Conservation (phyloP, 2,329 filamentous ascomycete genomes). For the Sporothrix dimorphospora region DNA sequence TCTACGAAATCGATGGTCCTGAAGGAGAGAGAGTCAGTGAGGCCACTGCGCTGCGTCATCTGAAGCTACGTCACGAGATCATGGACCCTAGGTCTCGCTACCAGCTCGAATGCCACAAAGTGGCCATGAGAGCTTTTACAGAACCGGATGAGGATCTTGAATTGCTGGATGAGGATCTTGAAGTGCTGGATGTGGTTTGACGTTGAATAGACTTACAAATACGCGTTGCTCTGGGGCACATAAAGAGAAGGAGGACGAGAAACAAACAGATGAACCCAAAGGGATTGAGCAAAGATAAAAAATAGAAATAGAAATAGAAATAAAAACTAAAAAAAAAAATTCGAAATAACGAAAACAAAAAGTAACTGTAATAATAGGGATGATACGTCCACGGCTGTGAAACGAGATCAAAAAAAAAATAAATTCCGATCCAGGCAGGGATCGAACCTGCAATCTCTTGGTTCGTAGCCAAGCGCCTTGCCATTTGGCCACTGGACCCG, state of each 20-base stretch:
- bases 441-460: constrained; percentile 46
- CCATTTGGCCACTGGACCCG: constrained; percentile 40
- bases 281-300: neutral
- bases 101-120: neutral
- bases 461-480: constrained; percentile 46
- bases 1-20: neutral
- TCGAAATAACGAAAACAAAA: no score
- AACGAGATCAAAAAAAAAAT: neutral
- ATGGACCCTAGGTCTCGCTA: neutral
- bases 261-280: neutral
- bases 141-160: neutral
- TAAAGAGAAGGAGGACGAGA: no score
- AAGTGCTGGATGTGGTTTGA: no score
- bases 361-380: no score
- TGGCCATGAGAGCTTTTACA: neutral
- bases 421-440: constrained; percentile 39
- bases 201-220: no score
- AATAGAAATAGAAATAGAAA: neutral
- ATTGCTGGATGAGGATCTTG: neutral
- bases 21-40: neutral
- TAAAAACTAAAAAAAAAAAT: neutral
- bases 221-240: no score
- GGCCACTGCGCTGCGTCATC: neutral
- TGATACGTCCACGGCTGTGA: no score
- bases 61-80: neutral